Base-by-base conservation (phyloP, 1,284 basidiomycete genomes). In the Hortiboletus rubellus region DNA sequence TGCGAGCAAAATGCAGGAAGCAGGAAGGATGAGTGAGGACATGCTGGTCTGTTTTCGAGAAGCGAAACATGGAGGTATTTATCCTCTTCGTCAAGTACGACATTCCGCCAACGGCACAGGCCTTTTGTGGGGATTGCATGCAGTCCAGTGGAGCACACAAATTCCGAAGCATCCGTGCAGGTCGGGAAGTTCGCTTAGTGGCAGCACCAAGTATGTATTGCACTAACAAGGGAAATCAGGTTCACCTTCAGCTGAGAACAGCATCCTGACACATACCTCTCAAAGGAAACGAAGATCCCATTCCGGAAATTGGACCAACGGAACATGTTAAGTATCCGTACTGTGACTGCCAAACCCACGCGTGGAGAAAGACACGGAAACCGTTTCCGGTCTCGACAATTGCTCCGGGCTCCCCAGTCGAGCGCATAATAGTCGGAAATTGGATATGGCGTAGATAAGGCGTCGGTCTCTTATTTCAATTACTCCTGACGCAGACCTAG, bases 31-130 rank as follows among this genome's bases (percentile, higher is more conserved):
- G 49, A 55, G 33, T 5, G 27, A 40, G 18, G 2, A 24, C 65
- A 65, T 67, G 42, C 17, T 9, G 18, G 9, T 22, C 17, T 31
- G 5, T 31, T 9, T 24, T 36, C 38, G 15, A 24, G 12, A 24
- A 10, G 9, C 3, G 18, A 31, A 15, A 15, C 14, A 17, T 3
- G 7, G 14, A 1, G 2, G 36, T 58, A 63, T 63, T 63, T 66
- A 63, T 63, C 11, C 33, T 9, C 2, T 18, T 15, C 12, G 42
- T 14, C n/a, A 6, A 42, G 36, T 37, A 55, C 24, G 50, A 48
- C 31, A 50, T 33, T 14, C 46, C 36, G 11, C 3, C 22, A 6
- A 7, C 5, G 3, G 22, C 9, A 22, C 31, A 6, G 18, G 22
- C 3, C 6, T 34, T 33, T 8, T 8, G 17, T 38, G 17, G 9